Conservation (phyloP, 1,139 yeast genomes). For the Zygosaccharomyces sapae region DNA sequence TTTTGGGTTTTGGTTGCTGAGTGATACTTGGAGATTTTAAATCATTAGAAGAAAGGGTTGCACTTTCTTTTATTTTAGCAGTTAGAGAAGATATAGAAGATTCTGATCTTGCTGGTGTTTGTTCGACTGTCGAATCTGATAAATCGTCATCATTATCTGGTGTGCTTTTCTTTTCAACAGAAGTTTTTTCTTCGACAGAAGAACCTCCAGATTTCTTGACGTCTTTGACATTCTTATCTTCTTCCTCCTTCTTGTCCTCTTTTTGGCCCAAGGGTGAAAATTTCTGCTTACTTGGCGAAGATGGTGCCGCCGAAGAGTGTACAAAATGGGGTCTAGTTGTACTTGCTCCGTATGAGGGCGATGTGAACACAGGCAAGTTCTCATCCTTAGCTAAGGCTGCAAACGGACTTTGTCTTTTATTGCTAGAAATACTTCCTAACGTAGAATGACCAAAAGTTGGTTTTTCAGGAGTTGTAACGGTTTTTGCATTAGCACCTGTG, state of each 20-base stretch:
- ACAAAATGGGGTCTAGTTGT: slow-evolving; percentile 11
- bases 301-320: slow-evolving; percentile 5
- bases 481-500: slow-evolving; percentile 8
- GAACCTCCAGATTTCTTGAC: neutral
- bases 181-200: slow-evolving; percentile 12
- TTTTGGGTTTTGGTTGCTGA: neutral
- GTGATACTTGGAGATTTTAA: slow-evolving; percentile 11
- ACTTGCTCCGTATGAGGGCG: slow-evolving; percentile 9
- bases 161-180: slow-evolving; percentile 11
- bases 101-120: slow-evolving; percentile 14
- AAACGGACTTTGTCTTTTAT: slow-evolving; percentile 6
- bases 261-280: neutral
- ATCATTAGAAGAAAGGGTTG: slow-evolving; percentile 21
- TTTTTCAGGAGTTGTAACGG: slow-evolving; percentile 8
- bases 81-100: slow-evolving; percentile 24
- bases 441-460: slow-evolving; percentile 16
- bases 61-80: slow-evolving; percentile 30
- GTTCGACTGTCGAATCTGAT: slow-evolving; percentile 24
- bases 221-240: neutral
- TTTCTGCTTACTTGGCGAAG: neutral
- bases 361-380: slow-evolving; percentile 7
- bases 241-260: neutral
- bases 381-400: slow-evolving; percentile 6
- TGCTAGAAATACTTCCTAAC: slow-evolving; percentile 8
- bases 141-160: slow-evolving; percentile 10